A percentile compares a stretch with the other conserved stretches of the same genome.
phyloP scores from a whole-genome alignment of 805 yeast genomes.

The Crinitomyces ghanaensis region DNA sequence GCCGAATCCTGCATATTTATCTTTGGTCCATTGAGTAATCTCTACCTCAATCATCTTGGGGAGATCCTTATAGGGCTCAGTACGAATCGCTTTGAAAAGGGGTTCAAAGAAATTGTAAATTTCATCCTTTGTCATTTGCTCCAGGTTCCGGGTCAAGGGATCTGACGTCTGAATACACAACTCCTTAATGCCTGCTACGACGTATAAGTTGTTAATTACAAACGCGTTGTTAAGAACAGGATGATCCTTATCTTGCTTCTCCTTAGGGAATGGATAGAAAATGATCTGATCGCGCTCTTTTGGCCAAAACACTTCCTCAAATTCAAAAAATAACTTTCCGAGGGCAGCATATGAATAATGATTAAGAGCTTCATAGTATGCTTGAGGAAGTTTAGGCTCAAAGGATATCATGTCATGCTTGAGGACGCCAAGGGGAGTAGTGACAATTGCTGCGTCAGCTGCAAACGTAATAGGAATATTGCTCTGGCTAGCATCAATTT shows the following conservation, averaged over 20 bases:
- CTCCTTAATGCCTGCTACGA: slow-evolving; percentile 17
- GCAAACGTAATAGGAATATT: slow-evolving; percentile 9
- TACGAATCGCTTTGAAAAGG: slow-evolving; percentile 9
- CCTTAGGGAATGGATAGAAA: slow-evolving; percentile 13
- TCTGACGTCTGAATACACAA: slow-evolving; percentile 15
- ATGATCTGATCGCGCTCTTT: slow-evolving; percentile 19
- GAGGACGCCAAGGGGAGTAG: slow-evolving; percentile 23
- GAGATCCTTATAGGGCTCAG: slow-evolving; percentile 13
- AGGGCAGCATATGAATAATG: slow-evolving; percentile 19
- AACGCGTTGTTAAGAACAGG: slow-evolving; percentile 14
- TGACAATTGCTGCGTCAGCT: slow-evolving; percentile 20
- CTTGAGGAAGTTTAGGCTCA: slow-evolving; percentile 16
- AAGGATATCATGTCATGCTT: slow-evolving; percentile 16
- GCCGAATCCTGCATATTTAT: slow-evolving; percentile 23
- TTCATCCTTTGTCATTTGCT: slow-evolving; percentile 12
- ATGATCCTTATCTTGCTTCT: slow-evolving; percentile 5
- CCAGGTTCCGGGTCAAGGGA: slow-evolving; percentile 13
- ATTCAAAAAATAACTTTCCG: slow-evolving; percentile 23
- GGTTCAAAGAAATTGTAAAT: slow-evolving; percentile 18
- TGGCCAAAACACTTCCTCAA: slow-evolving; percentile 23
- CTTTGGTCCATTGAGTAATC: slow-evolving; percentile 21
- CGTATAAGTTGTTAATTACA: slow-evolving; percentile 15
- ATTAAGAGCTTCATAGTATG: slow-evolving; percentile 12
- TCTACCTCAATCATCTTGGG: slow-evolving; percentile 13
- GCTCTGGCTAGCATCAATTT: slow-evolving; percentile 1